A percentile compares a stretch with the other conserved stretches of the same genome.
Evolutionary conservation across 257 asterid genomes (phyloP).

Genomic region (Ilex asprella): DNA sequence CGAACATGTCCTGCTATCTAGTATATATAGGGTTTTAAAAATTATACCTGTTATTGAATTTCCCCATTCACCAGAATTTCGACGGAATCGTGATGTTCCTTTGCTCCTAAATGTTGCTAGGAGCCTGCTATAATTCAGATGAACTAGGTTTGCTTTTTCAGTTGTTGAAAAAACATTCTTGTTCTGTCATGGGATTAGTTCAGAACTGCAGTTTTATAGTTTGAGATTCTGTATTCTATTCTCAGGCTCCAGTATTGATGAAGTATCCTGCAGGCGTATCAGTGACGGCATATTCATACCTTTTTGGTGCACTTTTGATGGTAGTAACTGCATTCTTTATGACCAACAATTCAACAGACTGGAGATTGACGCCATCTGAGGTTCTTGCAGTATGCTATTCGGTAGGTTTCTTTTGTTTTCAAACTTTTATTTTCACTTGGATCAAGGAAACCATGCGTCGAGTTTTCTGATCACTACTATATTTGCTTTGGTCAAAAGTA

Average conservation of each 20-base stretch:
- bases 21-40: no score
- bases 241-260: slow-evolving; percentile 80
- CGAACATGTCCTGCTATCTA: no score
- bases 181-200: background rate
- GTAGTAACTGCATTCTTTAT: slow-evolving; percentile 47
- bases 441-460: no score
- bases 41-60: no score
- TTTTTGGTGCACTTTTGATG: slow-evolving; percentile 67
- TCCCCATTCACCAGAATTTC: no score
- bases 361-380: slow-evolving; percentile 72
- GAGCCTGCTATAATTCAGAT: no score
- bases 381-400: slow-evolving; percentile 77
- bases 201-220: background rate
- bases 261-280: slow-evolving; percentile 91
- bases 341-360: slow-evolving; percentile 57
- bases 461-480: no score
- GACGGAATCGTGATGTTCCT: background rate
- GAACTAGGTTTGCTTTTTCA: no score
- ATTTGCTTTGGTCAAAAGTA: no score
- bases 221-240: background rate
- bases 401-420: slow-evolving; percentile 39
- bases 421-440: background rate
- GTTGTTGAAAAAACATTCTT: no score
- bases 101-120: background rate
- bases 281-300: slow-evolving; percentile 81